Evolutionary conservation across 257 asterid genomes (phyloP), one percentile per base, ranked within the genome.

Genomic region (Salvia splendens): DNA sequence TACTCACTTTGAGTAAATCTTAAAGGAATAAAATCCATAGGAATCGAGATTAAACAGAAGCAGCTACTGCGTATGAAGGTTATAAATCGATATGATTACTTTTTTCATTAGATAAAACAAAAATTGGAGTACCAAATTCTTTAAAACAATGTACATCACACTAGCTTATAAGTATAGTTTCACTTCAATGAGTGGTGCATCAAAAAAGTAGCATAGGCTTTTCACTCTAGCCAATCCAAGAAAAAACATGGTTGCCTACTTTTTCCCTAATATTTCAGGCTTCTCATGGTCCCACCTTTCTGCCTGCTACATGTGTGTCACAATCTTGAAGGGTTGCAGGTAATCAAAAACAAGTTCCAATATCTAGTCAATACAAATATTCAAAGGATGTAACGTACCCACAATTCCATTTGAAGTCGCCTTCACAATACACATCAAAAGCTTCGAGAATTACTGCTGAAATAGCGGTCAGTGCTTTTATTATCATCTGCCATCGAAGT

Each of bases 401-500:
- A 74, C 99, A 94, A 73, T 86, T 87, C 97, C 85, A 87, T 80
- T 75, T 85, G 82, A 94, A 94, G 64, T 86, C 97, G 77, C 99
- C 97, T 80, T 94, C 99, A 80, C 99, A 94, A 79, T 94, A 94
- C 64, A 79, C 91, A 80, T 77, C 85, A 81, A 94, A 88, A 64
- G 95, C 95, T 85, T 91, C 97, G 71, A 94, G 97, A 83, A 91
- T 85, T 67, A 91, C 97, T 8, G 97, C 95, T 63, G 83, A 80
- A 77, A 91, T 54, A 70, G 97, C 94, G 53, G 99, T 94, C 62
- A 94, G 54, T 61, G 95, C 84, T 82, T 94, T 94, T 67, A 94
- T 91, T 80, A 94, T 85, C 99, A 94, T 94, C 99, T 94, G 97
- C 77, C 76, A 78, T 14, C 28, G 56, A 65, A 77, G 68, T 55